These are phyloP conservation scores for Globisporangium paddicum DNA, from an alignment of 352 stramenopile species.

Conservation along the genomic window DNA sequence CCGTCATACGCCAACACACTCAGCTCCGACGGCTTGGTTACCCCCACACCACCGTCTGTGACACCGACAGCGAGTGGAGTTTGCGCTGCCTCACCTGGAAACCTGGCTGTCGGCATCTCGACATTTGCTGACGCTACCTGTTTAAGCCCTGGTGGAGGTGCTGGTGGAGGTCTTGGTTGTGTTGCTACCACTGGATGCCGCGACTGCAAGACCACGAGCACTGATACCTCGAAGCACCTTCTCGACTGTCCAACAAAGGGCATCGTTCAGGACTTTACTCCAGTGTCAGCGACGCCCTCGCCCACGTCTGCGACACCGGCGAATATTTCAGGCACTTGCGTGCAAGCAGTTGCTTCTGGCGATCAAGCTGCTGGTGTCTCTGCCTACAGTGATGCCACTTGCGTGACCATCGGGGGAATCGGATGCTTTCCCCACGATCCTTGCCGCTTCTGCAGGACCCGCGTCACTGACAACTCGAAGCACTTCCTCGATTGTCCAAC, in stretches of 20 bases:
- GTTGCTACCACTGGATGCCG: neutral
- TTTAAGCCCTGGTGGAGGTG: neutral
- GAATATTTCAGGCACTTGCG: no score
- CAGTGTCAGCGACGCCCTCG: neutral
- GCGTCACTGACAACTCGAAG: neutral
- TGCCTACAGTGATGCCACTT: neutral
- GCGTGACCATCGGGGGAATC: neutral
- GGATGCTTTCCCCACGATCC: slow-evolving; percentile 3
- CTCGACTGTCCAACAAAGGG: neutral
- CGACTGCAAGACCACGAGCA: neutral
- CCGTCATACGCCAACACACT: neutral
- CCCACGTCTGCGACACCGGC: neutral
- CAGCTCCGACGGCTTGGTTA: neutral
- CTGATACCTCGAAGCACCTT: neutral
- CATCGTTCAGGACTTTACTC: neutral
- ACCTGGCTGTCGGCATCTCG: neutral
- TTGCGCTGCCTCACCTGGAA: neutral
- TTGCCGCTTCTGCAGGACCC: slow-evolving; percentile 1
- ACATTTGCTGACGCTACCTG: neutral
- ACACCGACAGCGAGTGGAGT: neutral
- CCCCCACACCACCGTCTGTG: neutral
- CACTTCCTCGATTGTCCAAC: neutral
- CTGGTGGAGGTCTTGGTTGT: neutral
- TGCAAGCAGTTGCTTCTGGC: neutral
- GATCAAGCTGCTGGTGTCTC: neutral